Conservation (phyloP, 371 early-diverging fungal genomes). For the Aphelidium insulamus region DNA sequence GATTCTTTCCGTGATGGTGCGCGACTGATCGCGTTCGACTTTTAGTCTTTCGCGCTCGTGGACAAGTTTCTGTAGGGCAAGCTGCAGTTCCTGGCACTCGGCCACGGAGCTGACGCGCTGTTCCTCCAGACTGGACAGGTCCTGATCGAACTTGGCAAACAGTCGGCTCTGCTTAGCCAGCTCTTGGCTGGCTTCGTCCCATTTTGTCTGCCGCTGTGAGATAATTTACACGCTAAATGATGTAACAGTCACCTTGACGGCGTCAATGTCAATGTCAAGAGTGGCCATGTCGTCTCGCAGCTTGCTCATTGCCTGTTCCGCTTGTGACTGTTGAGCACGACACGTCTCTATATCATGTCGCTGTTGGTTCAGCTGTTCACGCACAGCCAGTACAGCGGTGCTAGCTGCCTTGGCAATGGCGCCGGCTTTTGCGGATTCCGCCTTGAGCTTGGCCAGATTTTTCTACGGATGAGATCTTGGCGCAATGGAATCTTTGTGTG, state of each 20-base stretch:
- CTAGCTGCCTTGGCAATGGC: too few relatives aligned
- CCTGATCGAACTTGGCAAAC: slow-evolving; percentile 25
- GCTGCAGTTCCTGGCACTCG: slow-evolving; percentile 27
- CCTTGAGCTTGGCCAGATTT: slow-evolving; percentile 30
- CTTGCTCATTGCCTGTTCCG: too few relatives aligned
- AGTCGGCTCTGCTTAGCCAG: slow-evolving; percentile 16
- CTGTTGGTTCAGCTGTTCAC: too few relatives aligned
- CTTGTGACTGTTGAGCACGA: too few relatives aligned
- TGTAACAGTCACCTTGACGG: background rate
- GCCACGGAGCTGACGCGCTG: slow-evolving; percentile 33
- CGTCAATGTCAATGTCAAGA: slow-evolving; percentile 12
- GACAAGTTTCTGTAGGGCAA: slow-evolving; percentile 40
- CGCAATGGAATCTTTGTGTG: background rate
- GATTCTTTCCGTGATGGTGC: slow-evolving; percentile 22
- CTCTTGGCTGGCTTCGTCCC: slow-evolving; percentile 8
- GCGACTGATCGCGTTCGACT: slow-evolving; percentile 31
- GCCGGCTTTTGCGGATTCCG: slow-evolving; percentile 21
- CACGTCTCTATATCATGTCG: too few relatives aligned
- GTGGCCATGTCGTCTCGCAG: slow-evolving; percentile 17
- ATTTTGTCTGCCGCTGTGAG: slow-evolving; percentile 1
- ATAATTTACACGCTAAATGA: too few relatives aligned
- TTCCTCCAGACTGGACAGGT: slow-evolving; percentile 33
- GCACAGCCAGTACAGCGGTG: too few relatives aligned
- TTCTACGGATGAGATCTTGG: slow-evolving; percentile 12
- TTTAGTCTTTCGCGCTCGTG: slow-evolving; percentile 45